A percentile compares a stretch with the other conserved stretches of the same genome.
These are phyloP conservation scores for Sphaerostilbella broomeana DNA, from an alignment of 2,329 filamentous ascomycete genomes.

Conservation along the genomic window DNA sequence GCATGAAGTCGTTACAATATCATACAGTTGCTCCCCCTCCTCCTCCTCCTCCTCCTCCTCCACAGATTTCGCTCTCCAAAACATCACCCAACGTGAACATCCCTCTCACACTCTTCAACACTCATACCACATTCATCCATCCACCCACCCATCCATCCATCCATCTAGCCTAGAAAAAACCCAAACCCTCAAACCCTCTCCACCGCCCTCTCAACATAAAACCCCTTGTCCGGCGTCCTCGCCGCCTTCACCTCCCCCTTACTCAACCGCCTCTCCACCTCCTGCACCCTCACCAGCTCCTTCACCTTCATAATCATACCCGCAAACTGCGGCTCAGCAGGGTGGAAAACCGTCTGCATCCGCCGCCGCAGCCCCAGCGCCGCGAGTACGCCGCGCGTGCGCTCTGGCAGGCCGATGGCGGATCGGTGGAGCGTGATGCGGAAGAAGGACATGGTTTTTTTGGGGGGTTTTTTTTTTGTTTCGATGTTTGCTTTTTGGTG, in stretches of 20 bases:
- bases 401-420: slow-evolving; percentile 77
- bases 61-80: neutral
- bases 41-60: neutral
- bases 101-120: neutral
- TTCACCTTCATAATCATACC: slow-evolving; percentile 93
- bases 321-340: slow-evolving; percentile 71
- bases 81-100: slow-evolving; percentile 1
- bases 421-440: slow-evolving; percentile 85
- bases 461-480: neutral
- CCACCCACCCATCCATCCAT: neutral
- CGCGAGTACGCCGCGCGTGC: slow-evolving; percentile 71
- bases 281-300: slow-evolving; percentile 76
- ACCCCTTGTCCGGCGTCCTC: slow-evolving; percentile 71
- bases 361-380: slow-evolving; percentile 82
- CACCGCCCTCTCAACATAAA: slow-evolving; percentile 62
- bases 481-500: neutral
- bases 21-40: slow-evolving; percentile 19
- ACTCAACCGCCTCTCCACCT: slow-evolving; percentile 61
- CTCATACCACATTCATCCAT: neutral
- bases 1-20: slow-evolving; percentile 27
- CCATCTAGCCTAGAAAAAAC: neutral
- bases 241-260: slow-evolving; percentile 62
- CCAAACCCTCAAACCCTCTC: slow-evolving; percentile 18
- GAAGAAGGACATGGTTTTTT: slow-evolving; percentile 65
- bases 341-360: slow-evolving; percentile 82